phyloP scores from a whole-genome alignment of 192 early-diverging fungal species.

The Coemansia sp. region DNA sequence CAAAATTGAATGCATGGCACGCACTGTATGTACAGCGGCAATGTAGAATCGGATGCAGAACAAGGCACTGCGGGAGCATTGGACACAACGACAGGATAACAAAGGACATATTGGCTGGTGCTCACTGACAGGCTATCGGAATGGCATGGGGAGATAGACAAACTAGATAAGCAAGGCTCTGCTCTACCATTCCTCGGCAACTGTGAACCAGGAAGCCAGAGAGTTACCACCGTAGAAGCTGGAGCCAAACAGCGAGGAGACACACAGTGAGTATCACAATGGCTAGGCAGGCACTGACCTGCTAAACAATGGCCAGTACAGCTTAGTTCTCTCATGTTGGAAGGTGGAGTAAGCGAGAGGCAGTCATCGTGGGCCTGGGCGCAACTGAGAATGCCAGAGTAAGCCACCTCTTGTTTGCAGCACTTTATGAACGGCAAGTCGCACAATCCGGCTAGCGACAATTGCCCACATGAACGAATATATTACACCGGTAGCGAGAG shows the following conservation, averaged over 20 bases:
- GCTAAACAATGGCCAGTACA: background rate
- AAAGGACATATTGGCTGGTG: background rate
- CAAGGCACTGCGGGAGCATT: background rate
- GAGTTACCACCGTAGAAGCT: background rate
- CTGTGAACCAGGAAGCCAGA: background rate
- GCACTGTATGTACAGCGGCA: background rate
- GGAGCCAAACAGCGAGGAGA: background rate
- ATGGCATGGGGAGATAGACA: background rate
- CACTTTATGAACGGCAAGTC: background rate
- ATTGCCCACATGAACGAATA: background rate
- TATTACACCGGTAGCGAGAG: background rate
- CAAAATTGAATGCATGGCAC: background rate
- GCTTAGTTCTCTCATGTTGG: background rate
- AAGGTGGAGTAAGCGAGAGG: background rate
- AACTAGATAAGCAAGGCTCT: background rate
- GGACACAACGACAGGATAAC: background rate
- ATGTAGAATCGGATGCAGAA: conserved; percentile 9
- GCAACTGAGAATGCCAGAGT: background rate
- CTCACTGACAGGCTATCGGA: background rate
- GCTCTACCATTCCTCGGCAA: background rate
- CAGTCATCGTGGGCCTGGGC: background rate
- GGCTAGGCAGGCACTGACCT: background rate
- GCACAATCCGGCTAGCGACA: conserved; percentile 3
- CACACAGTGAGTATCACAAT: background rate
- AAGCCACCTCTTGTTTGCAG: conserved; percentile 7